Percentiles rank a stretch among this genome's conserved stretches.
Evolutionary conservation across 768 basidiomycete species (phyloP).

Genomic region (Macrolepiota dolichaula): DNA sequence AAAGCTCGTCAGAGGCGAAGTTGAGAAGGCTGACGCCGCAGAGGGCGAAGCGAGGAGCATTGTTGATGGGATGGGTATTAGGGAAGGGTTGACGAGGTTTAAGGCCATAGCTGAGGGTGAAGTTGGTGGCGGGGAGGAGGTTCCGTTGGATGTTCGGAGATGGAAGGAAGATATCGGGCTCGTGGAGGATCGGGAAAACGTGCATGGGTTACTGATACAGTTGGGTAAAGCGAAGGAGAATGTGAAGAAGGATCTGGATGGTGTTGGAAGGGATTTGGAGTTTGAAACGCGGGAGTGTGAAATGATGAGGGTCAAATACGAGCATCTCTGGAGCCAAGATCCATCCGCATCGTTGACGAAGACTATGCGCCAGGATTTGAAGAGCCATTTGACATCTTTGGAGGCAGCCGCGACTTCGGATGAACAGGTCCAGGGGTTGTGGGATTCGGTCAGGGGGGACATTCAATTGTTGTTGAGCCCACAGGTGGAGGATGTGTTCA

Average conservation of each 20-base stretch:
- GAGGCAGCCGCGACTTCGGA: constrained; percentile 81
- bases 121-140: constrained; percentile 58
- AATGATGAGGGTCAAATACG: constrained; percentile 81
- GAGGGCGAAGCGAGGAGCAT: constrained; percentile 79
- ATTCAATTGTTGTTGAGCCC: constrained; percentile 58
- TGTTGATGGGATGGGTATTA: constrained; percentile 79
- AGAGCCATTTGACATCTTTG: constrained; percentile 55
- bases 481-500: constrained; percentile 61
- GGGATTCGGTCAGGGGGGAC: constrained; percentile 67
- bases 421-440: constrained; percentile 66
- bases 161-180: constrained; percentile 73
- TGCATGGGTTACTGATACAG: constrained; percentile 60
- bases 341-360: constrained; percentile 77
- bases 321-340: constrained; percentile 81
- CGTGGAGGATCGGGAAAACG: constrained; percentile 65
- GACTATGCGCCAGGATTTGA: constrained; percentile 71
- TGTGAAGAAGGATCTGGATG: constrained; percentile 61
- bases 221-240: constrained; percentile 55
- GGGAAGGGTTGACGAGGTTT: constrained; percentile 64
- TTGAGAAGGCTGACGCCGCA: constrained; percentile 80
- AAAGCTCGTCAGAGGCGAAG: constrained; percentile 83
- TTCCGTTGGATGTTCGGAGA: constrained; percentile 66
- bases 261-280: constrained; percentile 66
- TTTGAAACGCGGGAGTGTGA: constrained; percentile 87
- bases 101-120: constrained; percentile 68